phyloP scores from a whole-genome alignment of 2,329 filamentous ascomycete genomes.

The Fusarium graminum region DNA sequence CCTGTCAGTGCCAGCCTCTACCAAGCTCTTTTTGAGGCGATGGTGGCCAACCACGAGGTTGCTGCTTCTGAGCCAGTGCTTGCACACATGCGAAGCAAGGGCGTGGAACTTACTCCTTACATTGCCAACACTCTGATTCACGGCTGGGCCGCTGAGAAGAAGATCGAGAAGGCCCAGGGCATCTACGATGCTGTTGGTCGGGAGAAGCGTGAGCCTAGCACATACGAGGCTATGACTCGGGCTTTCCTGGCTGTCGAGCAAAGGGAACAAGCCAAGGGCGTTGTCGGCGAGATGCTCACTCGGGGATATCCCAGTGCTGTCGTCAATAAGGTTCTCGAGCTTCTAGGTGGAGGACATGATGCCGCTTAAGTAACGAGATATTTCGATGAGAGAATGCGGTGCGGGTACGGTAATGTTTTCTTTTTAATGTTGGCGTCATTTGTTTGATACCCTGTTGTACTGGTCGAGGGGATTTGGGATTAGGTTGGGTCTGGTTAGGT shows the following conservation, averaged over 20 bases:
- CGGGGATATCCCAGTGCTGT: constrained; percentile 93
- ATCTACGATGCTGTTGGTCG: constrained; percentile 85
- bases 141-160: constrained; percentile 89
- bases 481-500: background rate
- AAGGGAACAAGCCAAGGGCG: constrained; percentile 77
- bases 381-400: constrained; percentile 18
- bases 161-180: constrained; percentile 80
- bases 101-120: constrained; percentile 92
- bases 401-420: constrained; percentile 42
- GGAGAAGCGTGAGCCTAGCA: constrained; percentile 91
- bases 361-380: constrained; percentile 44
- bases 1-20: constrained; percentile 87
- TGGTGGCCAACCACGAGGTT: constrained; percentile 94
- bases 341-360: constrained; percentile 74
- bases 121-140: constrained; percentile 99
- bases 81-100: constrained; percentile 77
- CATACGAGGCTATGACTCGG: constrained; percentile 98
- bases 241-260: constrained; percentile 90
- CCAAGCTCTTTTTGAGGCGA: constrained; percentile 95
- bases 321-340: constrained; percentile 91
- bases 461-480: constrained; percentile 34
- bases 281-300: constrained; percentile 90
- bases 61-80: constrained; percentile 80
- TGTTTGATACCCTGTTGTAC: constrained; percentile 52
- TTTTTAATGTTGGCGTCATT: constrained; percentile 45